Base-by-base conservation (phyloP, 2,329 filamentous ascomycete species). In the Fusarium setosum region DNA sequence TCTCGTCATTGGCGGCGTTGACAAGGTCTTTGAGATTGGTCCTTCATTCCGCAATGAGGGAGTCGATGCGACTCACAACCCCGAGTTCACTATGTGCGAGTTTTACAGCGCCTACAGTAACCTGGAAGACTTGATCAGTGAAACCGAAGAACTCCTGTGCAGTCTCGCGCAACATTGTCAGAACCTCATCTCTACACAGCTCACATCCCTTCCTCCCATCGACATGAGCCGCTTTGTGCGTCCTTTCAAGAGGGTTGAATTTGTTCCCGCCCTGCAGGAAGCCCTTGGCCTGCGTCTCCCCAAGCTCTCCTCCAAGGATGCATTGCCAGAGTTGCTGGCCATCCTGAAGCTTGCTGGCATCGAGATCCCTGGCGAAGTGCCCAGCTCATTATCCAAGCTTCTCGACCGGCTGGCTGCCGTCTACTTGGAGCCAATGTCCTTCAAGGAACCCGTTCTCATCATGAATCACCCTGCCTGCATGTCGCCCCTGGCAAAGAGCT, bases 31-130 rank as follows among this genome's bases (percentile, higher is more conserved):
- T 73, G 96, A 99, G 79, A 94, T 99, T 66, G 96, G 96, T 1
- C 91, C 93, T 4, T 89, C 90, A 12, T 99, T 99, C 78, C 88
- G 96, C 40, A 99, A 99, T 75, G 96, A 99, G 81, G 93, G 93
- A 76, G 81, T 97, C 32, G 94, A 97, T 76, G 87, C 86, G 26
- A 97, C 93, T 0, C 96, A 99, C 76, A 99, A 99, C 74, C 95
- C 96, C 0, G 96, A 99, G 75, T 99, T 98, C 79, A 96, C 92
- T 41, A 98, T 93, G 61, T 98, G 95, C 82, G 96, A 99, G 79
- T 98, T 97, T 80, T 99, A 99, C 79, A 90, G 92, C 62, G 90
- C 94, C 4, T 96, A 94, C 72, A 89, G 91, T 61, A 92, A 90
- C 65, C 84, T 97, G 0, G 81, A 89, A 32, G 87, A 92, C 38